These are phyloP conservation scores for Apiospora phragmitis DNA, from an alignment of 2,329 filamentous ascomycete species.

Conservation along the genomic window DNA sequence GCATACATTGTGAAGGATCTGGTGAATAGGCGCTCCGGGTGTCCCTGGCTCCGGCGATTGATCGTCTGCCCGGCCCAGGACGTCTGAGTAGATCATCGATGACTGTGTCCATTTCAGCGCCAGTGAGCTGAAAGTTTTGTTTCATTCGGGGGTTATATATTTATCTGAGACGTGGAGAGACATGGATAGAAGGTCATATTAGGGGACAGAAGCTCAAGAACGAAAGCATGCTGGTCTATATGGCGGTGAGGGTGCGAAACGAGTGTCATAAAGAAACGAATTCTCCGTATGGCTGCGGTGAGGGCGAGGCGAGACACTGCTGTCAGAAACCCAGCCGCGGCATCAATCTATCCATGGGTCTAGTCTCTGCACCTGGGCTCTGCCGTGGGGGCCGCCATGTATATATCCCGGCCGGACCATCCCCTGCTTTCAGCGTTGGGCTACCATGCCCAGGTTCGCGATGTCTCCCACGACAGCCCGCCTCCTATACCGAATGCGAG, in stretches of 20 bases:
- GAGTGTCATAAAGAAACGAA: slow-evolving; percentile 23
- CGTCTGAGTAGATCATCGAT: not conserved
- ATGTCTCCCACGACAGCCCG: slow-evolving; percentile 23
- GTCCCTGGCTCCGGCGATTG: not conserved
- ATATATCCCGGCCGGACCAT: slow-evolving; percentile 24
- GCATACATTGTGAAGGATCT: not conserved
- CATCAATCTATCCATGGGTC: slow-evolving; percentile 19
- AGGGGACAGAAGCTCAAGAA: not conserved
- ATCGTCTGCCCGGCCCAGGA: not conserved
- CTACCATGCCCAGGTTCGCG: slow-evolving; percentile 19
- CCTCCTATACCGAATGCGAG: slow-evolving; percentile 15
- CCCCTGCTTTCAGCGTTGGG: slow-evolving; percentile 15
- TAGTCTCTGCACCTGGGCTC: slow-evolving; percentile 21
- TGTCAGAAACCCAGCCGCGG: slow-evolving; percentile 17
- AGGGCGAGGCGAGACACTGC: slow-evolving; percentile 18
- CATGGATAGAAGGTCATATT: not conserved
- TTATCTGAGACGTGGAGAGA: slow-evolving; percentile 11
- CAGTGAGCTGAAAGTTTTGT: not conserved
- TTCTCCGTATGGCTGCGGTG: slow-evolving; percentile 18
- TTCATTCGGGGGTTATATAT: slow-evolving; percentile 8
- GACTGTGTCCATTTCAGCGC: not conserved
- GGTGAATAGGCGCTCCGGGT: not conserved
- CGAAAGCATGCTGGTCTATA: slow-evolving; percentile 15
- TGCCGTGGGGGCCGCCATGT: slow-evolving; percentile 22
- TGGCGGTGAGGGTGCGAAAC: slow-evolving; percentile 17